phyloP scores from a whole-genome alignment of 176 grass and related monocot genomes.

The Chloris gayana region DNA sequence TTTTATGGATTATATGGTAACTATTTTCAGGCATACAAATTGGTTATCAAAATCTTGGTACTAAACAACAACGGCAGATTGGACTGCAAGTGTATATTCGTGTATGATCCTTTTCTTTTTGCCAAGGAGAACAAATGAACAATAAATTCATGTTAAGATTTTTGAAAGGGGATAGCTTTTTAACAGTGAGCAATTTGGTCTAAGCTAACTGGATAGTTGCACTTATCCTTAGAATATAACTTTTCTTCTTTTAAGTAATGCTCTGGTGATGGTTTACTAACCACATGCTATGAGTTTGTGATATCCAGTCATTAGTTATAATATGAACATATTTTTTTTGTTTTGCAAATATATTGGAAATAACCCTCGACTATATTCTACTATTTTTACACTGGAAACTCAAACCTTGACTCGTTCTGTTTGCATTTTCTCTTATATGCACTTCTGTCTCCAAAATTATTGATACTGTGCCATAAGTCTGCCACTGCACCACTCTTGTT shows the following conservation, averaged over 20 bases:
- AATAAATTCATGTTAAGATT: background rate
- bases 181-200: background rate
- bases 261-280: background rate
- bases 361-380: background rate
- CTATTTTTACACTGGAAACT: background rate
- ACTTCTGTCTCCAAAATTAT: background rate
- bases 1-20: background rate
- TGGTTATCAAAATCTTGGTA: slow-evolving; percentile 2
- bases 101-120: background rate
- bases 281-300: background rate
- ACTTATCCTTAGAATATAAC: background rate
- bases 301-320: background rate
- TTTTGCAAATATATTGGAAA: background rate
- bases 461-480: background rate
- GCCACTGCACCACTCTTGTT: background rate
- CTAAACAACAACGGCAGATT: slow-evolving; percentile 6
- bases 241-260: background rate
- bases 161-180: background rate
- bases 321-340: background rate
- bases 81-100: background rate
- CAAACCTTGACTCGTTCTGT: background rate
- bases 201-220: background rate
- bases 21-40: slow-evolving; percentile 13
- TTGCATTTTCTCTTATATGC: background rate
- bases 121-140: background rate